These are phyloP conservation scores for Cephalotrichum gorgonifer DNA, from an alignment of 2,329 filamentous ascomycete species.

Conservation along the genomic window DNA sequence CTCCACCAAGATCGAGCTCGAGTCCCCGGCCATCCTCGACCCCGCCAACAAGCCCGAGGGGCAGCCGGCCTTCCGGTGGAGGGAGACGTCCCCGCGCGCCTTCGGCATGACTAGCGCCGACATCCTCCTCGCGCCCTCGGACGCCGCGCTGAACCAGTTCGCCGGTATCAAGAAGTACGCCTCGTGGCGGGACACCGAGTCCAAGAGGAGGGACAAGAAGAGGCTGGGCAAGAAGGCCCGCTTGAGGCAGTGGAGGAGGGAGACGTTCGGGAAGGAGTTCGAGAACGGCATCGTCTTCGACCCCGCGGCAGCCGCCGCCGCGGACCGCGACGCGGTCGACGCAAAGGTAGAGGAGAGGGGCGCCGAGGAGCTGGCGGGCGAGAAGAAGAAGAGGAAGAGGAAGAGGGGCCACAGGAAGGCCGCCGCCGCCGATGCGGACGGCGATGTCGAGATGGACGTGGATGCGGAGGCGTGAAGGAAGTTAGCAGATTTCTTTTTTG, in stretches of 20 bases:
- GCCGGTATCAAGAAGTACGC: constrained; percentile 93
- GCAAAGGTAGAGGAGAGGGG: constrained; percentile 21
- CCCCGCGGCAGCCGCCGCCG: constrained; percentile 18
- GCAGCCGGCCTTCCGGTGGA: constrained; percentile 63
- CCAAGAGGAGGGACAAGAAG: constrained; percentile 85
- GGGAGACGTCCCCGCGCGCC: constrained; percentile 80
- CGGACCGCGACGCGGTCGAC: constrained; percentile 17
- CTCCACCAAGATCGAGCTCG: constrained; percentile 68
- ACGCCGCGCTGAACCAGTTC: constrained; percentile 78
- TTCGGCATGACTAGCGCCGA: constrained; percentile 86
- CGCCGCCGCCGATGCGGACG: too few relatives aligned
- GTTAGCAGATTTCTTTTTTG: constrained; percentile 2
- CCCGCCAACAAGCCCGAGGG: constrained; percentile 27
- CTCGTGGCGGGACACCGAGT: constrained; percentile 74
- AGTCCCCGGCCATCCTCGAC: constrained; percentile 49
- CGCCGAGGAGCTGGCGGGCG: constrained; percentile 13
- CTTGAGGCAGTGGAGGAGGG: constrained; percentile 71
- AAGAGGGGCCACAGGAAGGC: constrained; percentile 35
- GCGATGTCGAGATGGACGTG: too few relatives aligned
- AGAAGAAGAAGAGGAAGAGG: constrained; percentile 40
- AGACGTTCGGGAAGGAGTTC: constrained; percentile 50
- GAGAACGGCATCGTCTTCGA: constrained; percentile 49
- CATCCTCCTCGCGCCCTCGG: constrained; percentile 79
- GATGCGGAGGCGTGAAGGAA: constrained; percentile 12
- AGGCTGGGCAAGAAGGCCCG: constrained; percentile 85